Evolutionary conservation across 139 green algal genomes (phyloP).

Genomic region (Chlorella ohadii): DNA sequence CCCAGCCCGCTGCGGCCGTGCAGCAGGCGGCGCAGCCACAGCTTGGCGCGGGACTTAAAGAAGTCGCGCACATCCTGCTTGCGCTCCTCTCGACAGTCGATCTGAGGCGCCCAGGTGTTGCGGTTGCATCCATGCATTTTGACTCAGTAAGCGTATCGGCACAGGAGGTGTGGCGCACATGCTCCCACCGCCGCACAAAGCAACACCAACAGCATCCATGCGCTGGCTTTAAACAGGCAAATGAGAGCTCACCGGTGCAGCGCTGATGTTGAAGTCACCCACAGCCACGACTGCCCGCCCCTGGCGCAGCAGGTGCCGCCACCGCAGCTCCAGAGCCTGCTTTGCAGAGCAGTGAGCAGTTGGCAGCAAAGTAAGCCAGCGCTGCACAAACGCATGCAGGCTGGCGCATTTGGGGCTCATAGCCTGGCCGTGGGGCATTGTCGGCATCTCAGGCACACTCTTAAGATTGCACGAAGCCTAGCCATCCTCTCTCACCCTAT

Average conservation of each 20-base stretch:
- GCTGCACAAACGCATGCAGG: too few relatives aligned
- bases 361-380: too few relatives aligned
- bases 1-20: neutral
- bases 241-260: neutral
- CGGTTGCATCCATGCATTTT: too few relatives aligned
- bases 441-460: too few relatives aligned
- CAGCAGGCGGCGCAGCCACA: slow-evolving; percentile 59
- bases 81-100: neutral
- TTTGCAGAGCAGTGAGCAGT: neutral
- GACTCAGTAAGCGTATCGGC: too few relatives aligned
- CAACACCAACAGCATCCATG: too few relatives aligned
- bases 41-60: slow-evolving; percentile 15
- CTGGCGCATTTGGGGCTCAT: too few relatives aligned
- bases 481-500: neutral
- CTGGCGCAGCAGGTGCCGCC: slow-evolving; percentile 34
- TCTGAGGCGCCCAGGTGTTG: slow-evolving; percentile 43
- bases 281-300: slow-evolving; percentile 65
- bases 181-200: too few relatives aligned
- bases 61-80: too few relatives aligned
- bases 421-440: too few relatives aligned
- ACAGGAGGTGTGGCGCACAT: too few relatives aligned
- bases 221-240: neutral
- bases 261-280: slow-evolving; percentile 84
- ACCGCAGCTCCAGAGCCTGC: slow-evolving; percentile 54
- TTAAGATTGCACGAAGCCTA: neutral